Percentiles rank a stretch among this genome's conserved stretches.
phyloP scores from a whole-genome alignment of 208 protist genomes.

The Paratrypanosoma confusum region DNA sequence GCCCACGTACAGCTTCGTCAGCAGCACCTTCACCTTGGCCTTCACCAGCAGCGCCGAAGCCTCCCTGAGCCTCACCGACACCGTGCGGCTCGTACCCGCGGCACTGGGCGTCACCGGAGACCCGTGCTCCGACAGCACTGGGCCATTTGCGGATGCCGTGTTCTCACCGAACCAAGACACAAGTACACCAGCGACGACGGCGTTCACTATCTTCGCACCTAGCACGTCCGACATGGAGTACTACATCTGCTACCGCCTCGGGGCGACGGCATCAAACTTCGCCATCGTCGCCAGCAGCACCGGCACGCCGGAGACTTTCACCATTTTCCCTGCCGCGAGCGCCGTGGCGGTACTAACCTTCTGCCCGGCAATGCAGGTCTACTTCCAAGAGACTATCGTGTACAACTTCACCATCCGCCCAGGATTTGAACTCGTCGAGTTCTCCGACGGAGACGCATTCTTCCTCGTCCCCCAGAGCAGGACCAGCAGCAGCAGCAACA shows the following conservation, averaged over 20 bases:
- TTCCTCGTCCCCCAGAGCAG: slow-evolving; percentile 25
- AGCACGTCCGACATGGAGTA: slow-evolving; percentile 49
- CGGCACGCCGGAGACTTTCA: slow-evolving; percentile 32
- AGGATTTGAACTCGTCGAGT: slow-evolving; percentile 35
- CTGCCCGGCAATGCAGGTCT: slow-evolving; percentile 23
- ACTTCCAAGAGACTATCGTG: slow-evolving; percentile 42
- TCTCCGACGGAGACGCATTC: slow-evolving; percentile 40
- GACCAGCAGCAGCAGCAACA: slow-evolving; percentile 1
- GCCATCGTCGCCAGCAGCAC: slow-evolving; percentile 34
- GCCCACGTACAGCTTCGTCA: slow-evolving; percentile 52
- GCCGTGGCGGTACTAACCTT: slow-evolving; percentile 16
- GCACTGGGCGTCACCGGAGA: slow-evolving; percentile 22
- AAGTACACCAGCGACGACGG: slow-evolving; percentile 18
- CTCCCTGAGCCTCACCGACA: slow-evolving; percentile 31
- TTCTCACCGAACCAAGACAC: slow-evolving; percentile 22
- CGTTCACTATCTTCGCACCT: slow-evolving; percentile 36
- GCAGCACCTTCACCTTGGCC: slow-evolving; percentile 21
- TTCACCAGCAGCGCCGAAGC: slow-evolving; percentile 37
- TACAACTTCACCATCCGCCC: slow-evolving; percentile 42
- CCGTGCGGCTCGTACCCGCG: slow-evolving; percentile 53
- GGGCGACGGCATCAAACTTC: slow-evolving; percentile 14
- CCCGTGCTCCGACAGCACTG: slow-evolving; percentile 23
- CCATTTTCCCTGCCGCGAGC: slow-evolving; percentile 55
- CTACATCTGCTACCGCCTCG: slow-evolving; percentile 70
- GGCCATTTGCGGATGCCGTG: slow-evolving; percentile 40